phyloP scores from a whole-genome alignment of 2,329 filamentous ascomycete genomes.

The Apiospora arundinis region DNA sequence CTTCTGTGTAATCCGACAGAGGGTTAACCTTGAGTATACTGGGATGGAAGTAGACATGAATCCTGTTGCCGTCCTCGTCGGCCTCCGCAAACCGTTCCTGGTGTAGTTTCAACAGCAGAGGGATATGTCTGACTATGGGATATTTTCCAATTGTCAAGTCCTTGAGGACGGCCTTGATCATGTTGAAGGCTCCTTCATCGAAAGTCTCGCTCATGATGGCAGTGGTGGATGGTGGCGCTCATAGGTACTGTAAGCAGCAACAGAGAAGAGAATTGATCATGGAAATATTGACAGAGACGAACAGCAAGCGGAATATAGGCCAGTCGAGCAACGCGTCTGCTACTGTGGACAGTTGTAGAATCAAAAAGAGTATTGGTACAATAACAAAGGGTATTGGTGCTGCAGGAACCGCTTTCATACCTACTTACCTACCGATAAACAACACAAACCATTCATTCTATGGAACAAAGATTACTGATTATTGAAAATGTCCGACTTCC shows the following conservation, averaged over 20 bases:
- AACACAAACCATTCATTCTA: neutral
- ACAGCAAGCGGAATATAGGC: neutral
- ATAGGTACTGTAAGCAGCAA: neutral
- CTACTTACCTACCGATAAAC: neutral
- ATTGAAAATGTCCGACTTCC: neutral
- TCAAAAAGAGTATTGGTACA: neutral
- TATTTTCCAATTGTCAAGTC: neutral
- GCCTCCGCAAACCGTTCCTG: neutral
- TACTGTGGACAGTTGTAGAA: neutral
- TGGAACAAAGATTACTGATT: neutral
- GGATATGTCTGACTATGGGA: neutral
- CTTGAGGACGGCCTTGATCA: neutral
- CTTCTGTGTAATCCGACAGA: neutral
- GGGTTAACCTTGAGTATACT: neutral
- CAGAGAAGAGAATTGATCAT: neutral
- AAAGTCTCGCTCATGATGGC: neutral
- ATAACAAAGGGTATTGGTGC: neutral
- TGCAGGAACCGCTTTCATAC: neutral
- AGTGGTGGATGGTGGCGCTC: neutral
- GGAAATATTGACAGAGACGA: too few relatives aligned
- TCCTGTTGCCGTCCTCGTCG: neutral
- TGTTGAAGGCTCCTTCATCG: too few relatives aligned
- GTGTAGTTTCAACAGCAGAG: neutral
- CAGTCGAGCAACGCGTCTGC: neutral
- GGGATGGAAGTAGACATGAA: neutral